phyloP scores from a whole-genome alignment of 2,329 filamentous ascomycete genomes.

The Mycogone perniciosa region DNA sequence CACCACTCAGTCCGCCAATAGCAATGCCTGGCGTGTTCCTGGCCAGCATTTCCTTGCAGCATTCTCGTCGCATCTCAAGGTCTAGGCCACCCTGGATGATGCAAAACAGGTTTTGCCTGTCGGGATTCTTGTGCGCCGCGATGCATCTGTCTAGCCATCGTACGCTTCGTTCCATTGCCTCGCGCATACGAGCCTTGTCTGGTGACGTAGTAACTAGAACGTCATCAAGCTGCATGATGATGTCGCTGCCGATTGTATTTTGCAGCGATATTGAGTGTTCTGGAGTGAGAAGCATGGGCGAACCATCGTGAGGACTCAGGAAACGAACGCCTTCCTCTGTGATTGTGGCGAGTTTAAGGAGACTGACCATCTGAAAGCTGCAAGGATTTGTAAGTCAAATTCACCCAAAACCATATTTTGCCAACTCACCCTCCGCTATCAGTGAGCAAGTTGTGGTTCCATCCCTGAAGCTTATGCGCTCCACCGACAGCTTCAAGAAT shows the following conservation, averaged over 20 bases:
- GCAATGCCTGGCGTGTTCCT: constrained; percentile 93
- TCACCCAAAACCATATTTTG: neutral
- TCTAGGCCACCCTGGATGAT: constrained; percentile 97
- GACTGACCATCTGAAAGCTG: constrained; percentile 97
- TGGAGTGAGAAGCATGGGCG: constrained; percentile 92
- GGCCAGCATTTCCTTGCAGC: constrained; percentile 79
- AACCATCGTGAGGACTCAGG: constrained; percentile 90
- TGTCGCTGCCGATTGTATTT: constrained; percentile 95
- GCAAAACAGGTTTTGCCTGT: constrained; percentile 89
- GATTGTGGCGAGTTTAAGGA: constrained; percentile 85
- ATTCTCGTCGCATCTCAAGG: constrained; percentile 75
- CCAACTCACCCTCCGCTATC: constrained; percentile 60
- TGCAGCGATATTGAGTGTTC: constrained; percentile 95
- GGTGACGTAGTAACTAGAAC: constrained; percentile 95
- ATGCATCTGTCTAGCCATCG: constrained; percentile 97
- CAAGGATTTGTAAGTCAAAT: constrained; percentile 10
- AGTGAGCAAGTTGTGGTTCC: constrained; percentile 91
- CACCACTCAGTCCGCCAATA: constrained; percentile 89
- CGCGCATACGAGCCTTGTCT: constrained; percentile 77
- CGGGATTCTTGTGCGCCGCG: constrained; percentile 75
- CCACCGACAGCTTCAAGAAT: constrained; percentile 83
- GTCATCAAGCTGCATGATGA: constrained; percentile 99
- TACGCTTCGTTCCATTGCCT: constrained; percentile 91
- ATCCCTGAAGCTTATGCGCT: constrained; percentile 90
- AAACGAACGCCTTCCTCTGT: constrained; percentile 96